Evolutionary conservation across 2,329 filamentous ascomycete genomes (phyloP).

Genomic region (Eutypella sp.): DNA sequence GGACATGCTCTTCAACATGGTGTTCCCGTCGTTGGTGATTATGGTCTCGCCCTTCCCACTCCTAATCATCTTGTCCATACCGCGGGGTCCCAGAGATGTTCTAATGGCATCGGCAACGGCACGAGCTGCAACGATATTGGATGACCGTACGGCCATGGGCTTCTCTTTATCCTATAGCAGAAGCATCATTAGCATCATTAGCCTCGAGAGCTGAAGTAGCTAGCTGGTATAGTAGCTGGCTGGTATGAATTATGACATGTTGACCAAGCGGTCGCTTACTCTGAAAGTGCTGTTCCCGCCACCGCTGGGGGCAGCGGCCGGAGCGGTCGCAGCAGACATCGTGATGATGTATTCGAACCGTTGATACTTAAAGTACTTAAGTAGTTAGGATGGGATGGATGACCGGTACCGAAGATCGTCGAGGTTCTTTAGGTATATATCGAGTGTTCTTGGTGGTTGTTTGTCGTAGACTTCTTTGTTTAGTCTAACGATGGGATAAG

Average conservation of each 20-base stretch:
- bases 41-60: conserved; percentile 94
- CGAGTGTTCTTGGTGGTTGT: too few species aligned
- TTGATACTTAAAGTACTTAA: too few species aligned
- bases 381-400: too few species aligned
- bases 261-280: too few species aligned
- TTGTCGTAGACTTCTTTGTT: too few species aligned
- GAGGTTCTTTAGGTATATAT: too few species aligned
- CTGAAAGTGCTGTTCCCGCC: conserved; percentile 52
- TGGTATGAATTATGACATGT: too few species aligned
- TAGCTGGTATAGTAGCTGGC: too few species aligned
- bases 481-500: background rate
- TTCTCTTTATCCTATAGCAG: conserved; percentile 86
- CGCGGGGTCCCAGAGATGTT: conserved; percentile 91
- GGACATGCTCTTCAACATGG: conserved; percentile 98
- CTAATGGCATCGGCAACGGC: conserved; percentile 96
- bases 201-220: conserved; percentile 7
- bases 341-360: too few species aligned
- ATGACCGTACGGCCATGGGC: conserved; percentile 91
- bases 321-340: conserved; percentile 30
- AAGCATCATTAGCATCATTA: conserved; percentile 14
- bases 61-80: conserved; percentile 99
- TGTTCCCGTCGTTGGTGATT: conserved; percentile 99
- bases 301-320: conserved; percentile 37
- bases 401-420: too few species aligned
- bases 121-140: conserved; percentile 96